Evolutionary conservation across 1,139 yeast species (phyloP).

Genomic region (Blastobotrys niveus): DNA sequence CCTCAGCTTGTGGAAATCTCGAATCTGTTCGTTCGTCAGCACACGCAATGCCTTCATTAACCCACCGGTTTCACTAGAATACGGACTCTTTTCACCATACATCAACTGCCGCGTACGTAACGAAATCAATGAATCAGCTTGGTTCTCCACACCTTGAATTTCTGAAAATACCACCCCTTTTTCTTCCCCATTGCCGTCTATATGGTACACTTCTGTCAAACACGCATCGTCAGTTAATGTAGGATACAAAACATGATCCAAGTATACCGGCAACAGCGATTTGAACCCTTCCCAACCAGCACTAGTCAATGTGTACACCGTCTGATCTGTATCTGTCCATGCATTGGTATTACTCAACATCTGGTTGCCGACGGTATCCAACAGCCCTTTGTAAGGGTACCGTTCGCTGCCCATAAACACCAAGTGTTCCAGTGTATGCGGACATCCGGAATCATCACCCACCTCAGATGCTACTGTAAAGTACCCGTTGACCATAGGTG

Average conservation of each 20-base stretch:
- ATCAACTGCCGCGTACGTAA: conserved; percentile 57
- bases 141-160: conserved; percentile 90
- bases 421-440: conserved; percentile 93
- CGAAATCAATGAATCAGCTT: conserved; percentile 67
- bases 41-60: conserved; percentile 67
- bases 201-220: conserved; percentile 88
- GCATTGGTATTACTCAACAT: conserved; percentile 90
- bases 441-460: conserved; percentile 79
- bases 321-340: conserved; percentile 95
- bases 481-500: conserved; percentile 88
- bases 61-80: conserved; percentile 94
- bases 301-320: conserved; percentile 83
- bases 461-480: conserved; percentile 95
- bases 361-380: conserved; percentile 81
- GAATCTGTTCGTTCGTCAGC: conserved; percentile 67
- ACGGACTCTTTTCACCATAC: conserved; percentile 62
- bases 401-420: conserved; percentile 89
- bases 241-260: conserved; percentile 83
- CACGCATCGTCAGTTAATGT: conserved; percentile 87
- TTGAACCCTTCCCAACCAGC: conserved; percentile 98
- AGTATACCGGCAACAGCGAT: conserved; percentile 74
- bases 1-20: conserved; percentile 60
- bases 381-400: conserved; percentile 85
- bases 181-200: conserved; percentile 85
- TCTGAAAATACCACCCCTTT: conserved; percentile 97